Conservation (phyloP, 2,329 filamentous ascomycete species). For the Chalara sp. region DNA sequence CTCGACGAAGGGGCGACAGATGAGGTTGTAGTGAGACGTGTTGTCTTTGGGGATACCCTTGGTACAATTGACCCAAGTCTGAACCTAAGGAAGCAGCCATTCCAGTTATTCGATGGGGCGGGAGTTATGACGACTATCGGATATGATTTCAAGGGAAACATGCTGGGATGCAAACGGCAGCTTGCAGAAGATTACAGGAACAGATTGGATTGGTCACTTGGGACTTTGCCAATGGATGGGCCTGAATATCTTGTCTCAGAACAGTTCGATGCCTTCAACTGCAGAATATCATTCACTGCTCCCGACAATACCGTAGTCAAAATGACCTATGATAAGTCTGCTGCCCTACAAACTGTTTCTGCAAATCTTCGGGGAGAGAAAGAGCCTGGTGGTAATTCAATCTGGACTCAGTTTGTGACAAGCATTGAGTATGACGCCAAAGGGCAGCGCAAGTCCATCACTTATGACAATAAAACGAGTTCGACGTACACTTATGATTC, state of each 20-base stretch:
- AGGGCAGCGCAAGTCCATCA: neutral
- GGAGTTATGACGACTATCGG: neutral
- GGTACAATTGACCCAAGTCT: no score
- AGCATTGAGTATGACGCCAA: neutral
- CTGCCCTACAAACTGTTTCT: no score
- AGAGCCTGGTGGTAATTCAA: neutral
- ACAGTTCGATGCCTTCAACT: neutral
- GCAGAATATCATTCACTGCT: neutral
- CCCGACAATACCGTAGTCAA: neutral
- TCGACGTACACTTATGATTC: neutral
- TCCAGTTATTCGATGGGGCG: neutral
- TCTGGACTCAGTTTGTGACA: neutral
- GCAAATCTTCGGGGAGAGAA: no score
- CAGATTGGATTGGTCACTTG: neutral
- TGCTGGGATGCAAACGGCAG: neutral
- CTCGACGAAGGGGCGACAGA: no score
- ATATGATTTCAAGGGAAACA: neutral
- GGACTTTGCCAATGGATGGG: no score
- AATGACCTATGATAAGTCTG: neutral
- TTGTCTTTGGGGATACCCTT: neutral
- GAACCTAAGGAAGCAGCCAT: neutral
- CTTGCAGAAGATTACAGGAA: neutral
- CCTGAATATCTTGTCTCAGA: neutral
- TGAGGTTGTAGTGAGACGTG: neutral
- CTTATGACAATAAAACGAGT: neutral